Base-by-base conservation (phyloP, 257 asterid species). In the Penstemon eatonii region DNA sequence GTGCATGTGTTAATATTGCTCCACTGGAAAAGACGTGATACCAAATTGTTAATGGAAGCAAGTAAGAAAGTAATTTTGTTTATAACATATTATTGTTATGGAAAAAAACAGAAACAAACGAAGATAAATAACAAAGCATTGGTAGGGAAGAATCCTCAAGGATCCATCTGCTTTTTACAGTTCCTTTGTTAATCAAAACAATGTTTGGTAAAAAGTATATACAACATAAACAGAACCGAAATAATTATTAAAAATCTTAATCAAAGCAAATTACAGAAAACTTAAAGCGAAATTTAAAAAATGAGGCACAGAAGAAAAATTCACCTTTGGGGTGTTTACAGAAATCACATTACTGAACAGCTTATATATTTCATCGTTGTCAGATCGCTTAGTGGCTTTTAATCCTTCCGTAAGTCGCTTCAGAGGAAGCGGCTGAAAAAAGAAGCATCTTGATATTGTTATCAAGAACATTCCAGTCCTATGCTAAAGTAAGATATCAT, bases 391-490 rank as follows among this genome's bases (percentile, higher is more conserved):
- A 50, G 79, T 76, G 65, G 83, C 69, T 77, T 76, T 83, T 44
- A 93, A 72, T 70, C 91, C 96, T 78, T 93, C 97, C 12, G 96
- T 79, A 70, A 93, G 95, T 49, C 75, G 82, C 90, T 84, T 88
- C 80, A 93, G 68, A 65, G 96, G 72, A 64, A 93, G 87, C 68
- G 97, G 99, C 99, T 93, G 97, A 67, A 80, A 83, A 72, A 64
- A 66, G 52, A 75, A 53, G 69, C 42, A 73, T 12, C 56, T 18
- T 8, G 47, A 55, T 51, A 55, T 25, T 25, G 46, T 61, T 15
- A 60, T 7, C 18, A 53, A 72, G 73, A 69, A 43, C 15, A 65
- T 40, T 37, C 68, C 62, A 71, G 39, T 47, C 58, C 7, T 62
- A 66, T 18, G 13, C 47, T 33, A 63, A 63, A 9, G 56, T 63